These are phyloP conservation scores for Pseudocercospora pini-densiflorae DNA, from an alignment of 2,329 filamentous ascomycete species.

Conservation along the genomic window DNA sequence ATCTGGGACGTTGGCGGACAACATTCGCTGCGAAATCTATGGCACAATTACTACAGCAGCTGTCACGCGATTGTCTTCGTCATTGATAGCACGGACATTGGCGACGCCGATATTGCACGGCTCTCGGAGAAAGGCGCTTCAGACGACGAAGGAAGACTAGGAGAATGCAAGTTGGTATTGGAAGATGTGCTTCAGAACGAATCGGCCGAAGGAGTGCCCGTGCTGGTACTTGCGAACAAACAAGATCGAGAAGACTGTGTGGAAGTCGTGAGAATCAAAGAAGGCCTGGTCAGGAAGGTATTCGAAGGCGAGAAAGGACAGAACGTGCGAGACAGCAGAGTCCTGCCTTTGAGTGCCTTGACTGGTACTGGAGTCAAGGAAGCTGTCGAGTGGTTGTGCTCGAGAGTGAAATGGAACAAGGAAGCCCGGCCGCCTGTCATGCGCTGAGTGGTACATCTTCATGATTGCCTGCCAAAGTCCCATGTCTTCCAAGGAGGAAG, in stretches of 20 bases:
- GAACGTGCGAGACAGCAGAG: slow-evolving; percentile 85
- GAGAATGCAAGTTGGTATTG: slow-evolving; percentile 86
- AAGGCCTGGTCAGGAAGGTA: slow-evolving; percentile 91
- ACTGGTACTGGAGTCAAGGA: slow-evolving; percentile 83
- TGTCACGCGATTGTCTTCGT: slow-evolving; percentile 99
- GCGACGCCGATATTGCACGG: slow-evolving; percentile 72
- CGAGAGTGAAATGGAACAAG: slow-evolving; percentile 94
- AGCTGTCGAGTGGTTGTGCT: slow-evolving; percentile 96
- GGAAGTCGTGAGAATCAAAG: slow-evolving; percentile 96
- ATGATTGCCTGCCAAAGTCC: background rate
- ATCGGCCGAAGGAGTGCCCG: slow-evolving; percentile 87
- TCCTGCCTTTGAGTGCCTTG: slow-evolving; percentile 89
- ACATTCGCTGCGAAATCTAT: slow-evolving; percentile 82
- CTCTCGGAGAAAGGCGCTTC: slow-evolving; percentile 39
- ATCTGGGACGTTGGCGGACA: slow-evolving; percentile 99
- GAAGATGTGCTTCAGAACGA: slow-evolving; percentile 87
- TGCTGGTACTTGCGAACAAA: slow-evolving; percentile 94
- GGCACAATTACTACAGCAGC: slow-evolving; percentile 93
- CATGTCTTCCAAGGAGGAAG: too few species aligned
- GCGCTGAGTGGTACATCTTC: slow-evolving; percentile 61
- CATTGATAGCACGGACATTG: slow-evolving; percentile 92
- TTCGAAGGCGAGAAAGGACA: slow-evolving; percentile 91
- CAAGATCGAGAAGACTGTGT: slow-evolving; percentile 97
- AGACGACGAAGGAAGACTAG: slow-evolving; percentile 63
- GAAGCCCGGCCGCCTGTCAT: slow-evolving; percentile 90